phyloP scores from a whole-genome alignment of 148 eudicot species.

The Polygonum aviculare region DNA sequence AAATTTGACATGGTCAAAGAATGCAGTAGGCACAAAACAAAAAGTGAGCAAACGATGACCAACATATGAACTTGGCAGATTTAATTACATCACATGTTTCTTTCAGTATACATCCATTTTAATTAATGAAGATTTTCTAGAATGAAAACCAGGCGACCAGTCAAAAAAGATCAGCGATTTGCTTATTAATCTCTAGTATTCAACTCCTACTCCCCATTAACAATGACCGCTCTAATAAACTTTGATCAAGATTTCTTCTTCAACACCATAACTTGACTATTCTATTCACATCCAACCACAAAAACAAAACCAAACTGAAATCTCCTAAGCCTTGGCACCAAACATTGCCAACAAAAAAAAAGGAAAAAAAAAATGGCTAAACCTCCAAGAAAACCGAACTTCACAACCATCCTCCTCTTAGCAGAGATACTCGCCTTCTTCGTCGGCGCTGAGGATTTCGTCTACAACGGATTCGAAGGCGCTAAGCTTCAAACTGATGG shows the following conservation, averaged over 20 bases:
- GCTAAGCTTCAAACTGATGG: background rate
- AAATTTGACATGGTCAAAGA: background rate
- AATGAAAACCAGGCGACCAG: background rate
- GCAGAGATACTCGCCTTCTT: background rate
- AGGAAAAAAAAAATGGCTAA: background rate
- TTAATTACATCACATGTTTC: too few species aligned
- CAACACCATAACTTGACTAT: background rate
- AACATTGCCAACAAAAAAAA: background rate
- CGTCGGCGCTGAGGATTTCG: background rate
- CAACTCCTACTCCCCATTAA: background rate
- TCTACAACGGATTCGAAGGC: constrained; percentile 4
- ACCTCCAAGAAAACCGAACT: background rate
- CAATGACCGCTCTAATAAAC: background rate
- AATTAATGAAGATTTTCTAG: background rate
- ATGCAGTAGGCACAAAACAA: background rate
- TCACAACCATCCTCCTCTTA: background rate
- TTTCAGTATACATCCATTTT: too few species aligned
- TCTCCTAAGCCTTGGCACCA: background rate
- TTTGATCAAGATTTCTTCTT: too few species aligned
- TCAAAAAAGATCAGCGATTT: background rate
- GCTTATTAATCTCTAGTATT: background rate
- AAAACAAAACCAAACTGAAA: background rate
- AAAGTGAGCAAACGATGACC: background rate
- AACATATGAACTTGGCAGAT: background rate
- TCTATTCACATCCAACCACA: background rate